These are phyloP conservation scores for Ceratocystis smalleyi DNA, from an alignment of 2,329 filamentous ascomycete genomes.

Conservation along the genomic window DNA sequence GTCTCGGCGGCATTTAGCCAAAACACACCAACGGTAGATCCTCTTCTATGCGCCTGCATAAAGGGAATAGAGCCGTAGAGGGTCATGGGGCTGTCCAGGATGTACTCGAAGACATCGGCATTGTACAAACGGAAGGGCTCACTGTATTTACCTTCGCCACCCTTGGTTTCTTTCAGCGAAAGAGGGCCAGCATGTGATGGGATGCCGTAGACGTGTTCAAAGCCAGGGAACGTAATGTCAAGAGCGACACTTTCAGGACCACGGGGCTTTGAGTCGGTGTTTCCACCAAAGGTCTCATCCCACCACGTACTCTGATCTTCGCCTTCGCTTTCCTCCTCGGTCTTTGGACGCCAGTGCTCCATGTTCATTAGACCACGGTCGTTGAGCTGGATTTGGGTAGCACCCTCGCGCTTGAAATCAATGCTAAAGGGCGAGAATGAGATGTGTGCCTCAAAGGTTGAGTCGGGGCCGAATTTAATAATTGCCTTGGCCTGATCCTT, in stretches of 20 bases:
- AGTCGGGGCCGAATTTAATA: conserved; percentile 62
- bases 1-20: conserved; percentile 97
- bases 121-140: conserved; percentile 95
- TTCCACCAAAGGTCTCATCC: conserved; percentile 92
- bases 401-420: conserved; percentile 71
- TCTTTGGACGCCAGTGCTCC: conserved; percentile 87
- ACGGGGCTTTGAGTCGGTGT: conserved; percentile 86
- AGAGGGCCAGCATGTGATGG: conserved; percentile 82
- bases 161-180: conserved; percentile 78
- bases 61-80: conserved; percentile 94
- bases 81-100: conserved; percentile 95
- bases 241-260: conserved; percentile 84
- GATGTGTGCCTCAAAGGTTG: conserved; percentile 68
- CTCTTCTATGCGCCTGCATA: conserved; percentile 92
- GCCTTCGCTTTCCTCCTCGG: conserved; percentile 40
- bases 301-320: conserved; percentile 83
- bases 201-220: conserved; percentile 85
- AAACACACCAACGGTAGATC: conserved; percentile 86
- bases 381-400: conserved; percentile 75
- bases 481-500: conserved; percentile 54
- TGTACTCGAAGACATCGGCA: conserved; percentile 93
- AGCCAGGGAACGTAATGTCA: conserved; percentile 84
- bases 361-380: conserved; percentile 79
- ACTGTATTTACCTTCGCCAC: conserved; percentile 66
- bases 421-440: conserved; percentile 68